Conservation (phyloP, 306 rosid genomes). For the Urtica urens region DNA sequence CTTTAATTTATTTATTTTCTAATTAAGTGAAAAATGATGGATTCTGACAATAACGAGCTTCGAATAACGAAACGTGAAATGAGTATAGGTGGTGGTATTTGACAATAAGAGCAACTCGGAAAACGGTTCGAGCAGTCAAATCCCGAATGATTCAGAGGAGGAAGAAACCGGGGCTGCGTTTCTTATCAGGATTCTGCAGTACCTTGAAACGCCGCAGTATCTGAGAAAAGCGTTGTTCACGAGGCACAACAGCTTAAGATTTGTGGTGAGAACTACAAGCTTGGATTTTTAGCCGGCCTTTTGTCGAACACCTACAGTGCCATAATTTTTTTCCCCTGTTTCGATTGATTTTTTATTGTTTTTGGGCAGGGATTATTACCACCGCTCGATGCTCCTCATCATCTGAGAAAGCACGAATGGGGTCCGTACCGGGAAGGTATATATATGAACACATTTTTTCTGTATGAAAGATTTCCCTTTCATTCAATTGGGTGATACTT, state of each 20-base stretch:
- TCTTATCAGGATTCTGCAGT: constrained; percentile 61
- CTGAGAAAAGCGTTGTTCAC: constrained; percentile 82
- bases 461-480: not conserved
- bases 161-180: constrained; percentile 66
- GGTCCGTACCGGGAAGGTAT: constrained; percentile 76
- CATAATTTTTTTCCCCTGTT: no score
- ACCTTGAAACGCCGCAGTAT: constrained; percentile 96
- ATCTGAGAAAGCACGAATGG: constrained; percentile 96
- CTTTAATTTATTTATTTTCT: not conserved
- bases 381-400: constrained; percentile 97
- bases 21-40: not conserved
- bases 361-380: constrained; percentile 76
- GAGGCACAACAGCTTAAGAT: constrained; percentile 74
- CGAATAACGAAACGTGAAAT: no score
- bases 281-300: constrained; percentile 4
- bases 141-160: constrained; percentile 38
- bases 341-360: not conserved
- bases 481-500: not conserved
- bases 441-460: not conserved
- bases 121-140: constrained; percentile 12
- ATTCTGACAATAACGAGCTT: no score
- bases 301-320: no score
- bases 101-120: constrained; percentile 42
- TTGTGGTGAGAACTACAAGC: constrained; percentile 45
- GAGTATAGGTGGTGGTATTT: constrained; percentile 64